Conservation (phyloP, 352 stramenopile genomes). For the Blastocystis sp. region DNA sequence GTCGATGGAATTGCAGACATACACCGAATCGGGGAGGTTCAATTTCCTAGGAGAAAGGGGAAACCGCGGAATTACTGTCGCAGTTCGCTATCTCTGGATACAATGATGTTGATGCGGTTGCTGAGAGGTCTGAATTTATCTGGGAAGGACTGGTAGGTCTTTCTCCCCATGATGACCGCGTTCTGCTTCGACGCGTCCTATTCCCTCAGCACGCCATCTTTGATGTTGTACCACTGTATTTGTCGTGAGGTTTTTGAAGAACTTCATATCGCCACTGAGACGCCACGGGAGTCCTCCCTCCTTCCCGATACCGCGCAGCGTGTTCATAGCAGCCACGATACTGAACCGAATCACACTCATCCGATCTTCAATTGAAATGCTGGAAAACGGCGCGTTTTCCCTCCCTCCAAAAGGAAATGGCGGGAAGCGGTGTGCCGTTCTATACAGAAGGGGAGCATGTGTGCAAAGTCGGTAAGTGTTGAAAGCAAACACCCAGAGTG, state of each 20-base stretch:
- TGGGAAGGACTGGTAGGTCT: constrained; percentile 97
- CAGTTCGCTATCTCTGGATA: constrained; percentile 80
- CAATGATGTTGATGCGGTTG: constrained; percentile 90
- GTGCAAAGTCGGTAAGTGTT: too few relatives aligned
- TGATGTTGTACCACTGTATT: constrained; percentile 4
- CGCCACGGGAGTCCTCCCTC: constrained; percentile 86
- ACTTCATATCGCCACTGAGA: constrained; percentile 89
- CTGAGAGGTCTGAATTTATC: constrained; percentile 88
- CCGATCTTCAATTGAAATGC: background rate
- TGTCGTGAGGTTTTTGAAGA: constrained; percentile 85
- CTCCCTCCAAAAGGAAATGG: background rate
- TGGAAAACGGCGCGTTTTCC: background rate
- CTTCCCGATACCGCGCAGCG: constrained; percentile 82
- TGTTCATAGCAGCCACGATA: constrained; percentile 83
- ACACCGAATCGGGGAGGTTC: constrained; percentile 51
- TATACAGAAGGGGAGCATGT: too few relatives aligned
- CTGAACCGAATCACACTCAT: constrained; percentile 72
- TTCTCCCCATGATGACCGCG: constrained; percentile 98
- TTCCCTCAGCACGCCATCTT: background rate
- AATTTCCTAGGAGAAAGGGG: constrained; percentile 24
- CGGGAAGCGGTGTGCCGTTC: too few relatives aligned
- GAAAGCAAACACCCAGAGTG: too few relatives aligned
- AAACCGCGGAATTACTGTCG: background rate
- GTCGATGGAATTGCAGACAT: constrained; percentile 79
- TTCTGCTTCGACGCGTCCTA: constrained; percentile 76